Conservation (phyloP, 169 alveolate species). For the Plasmodium falciparum region DNA sequence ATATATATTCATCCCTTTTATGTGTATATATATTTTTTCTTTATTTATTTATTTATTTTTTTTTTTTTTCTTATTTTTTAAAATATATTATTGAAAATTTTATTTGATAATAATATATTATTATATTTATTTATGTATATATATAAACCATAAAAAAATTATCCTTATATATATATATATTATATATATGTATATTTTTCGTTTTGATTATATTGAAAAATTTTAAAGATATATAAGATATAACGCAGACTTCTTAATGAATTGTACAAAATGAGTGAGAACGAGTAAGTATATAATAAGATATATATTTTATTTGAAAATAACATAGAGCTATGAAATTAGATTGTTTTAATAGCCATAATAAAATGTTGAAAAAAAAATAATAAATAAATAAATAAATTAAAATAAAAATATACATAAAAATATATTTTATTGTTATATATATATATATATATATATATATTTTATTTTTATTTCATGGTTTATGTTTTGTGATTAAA, state of each 20-base stretch:
- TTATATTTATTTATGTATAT: no score
- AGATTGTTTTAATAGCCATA: no score
- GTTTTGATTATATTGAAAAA: conserved; percentile 1
- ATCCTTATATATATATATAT: neutral
- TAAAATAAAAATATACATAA: neutral
- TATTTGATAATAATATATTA: no score
- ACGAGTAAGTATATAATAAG: conserved; percentile 56
- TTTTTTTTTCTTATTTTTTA: no score
- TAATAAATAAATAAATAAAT: neutral
- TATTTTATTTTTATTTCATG: no score
- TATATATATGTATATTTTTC: conserved; percentile 18
- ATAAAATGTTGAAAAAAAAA: no score
- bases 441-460: neutral
- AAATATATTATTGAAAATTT: no score
- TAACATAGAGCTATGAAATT: no score
- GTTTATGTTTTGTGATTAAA: no score
- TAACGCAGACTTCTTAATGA: conserved; percentile 8
- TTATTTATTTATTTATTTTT: no score
- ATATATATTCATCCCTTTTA: no score
- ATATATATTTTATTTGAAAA: neutral
- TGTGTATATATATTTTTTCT: no score
- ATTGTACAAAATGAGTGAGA: conserved; percentile 73
- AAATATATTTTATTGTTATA: neutral
- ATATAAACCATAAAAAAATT: neutral
- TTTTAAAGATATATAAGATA: neutral